These are phyloP conservation scores for Lactifluus volemus DNA, from an alignment of 768 basidiomycete species.

Conservation along the genomic window DNA sequence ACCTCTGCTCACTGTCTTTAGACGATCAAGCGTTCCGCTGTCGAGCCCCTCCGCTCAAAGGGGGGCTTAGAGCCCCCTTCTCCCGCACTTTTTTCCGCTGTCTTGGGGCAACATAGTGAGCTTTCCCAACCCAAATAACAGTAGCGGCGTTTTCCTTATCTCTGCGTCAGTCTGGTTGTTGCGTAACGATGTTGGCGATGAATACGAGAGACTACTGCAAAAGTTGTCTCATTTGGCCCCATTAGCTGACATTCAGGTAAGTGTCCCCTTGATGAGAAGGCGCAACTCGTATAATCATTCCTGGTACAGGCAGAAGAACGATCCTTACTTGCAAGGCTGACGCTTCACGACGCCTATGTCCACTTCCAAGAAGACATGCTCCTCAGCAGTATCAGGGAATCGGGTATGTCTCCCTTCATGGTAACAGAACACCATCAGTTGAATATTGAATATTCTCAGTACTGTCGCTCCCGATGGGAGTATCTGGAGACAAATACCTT, in stretches of 20 bases:
- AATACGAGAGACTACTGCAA: conserved; percentile 46
- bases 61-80: conserved; percentile 39
- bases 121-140: conserved; percentile 2
- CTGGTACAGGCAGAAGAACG: conserved; percentile 59
- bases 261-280: conserved; percentile 1
- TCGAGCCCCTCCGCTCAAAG: background rate
- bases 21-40: conserved; percentile 15
- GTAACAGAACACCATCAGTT: background rate
- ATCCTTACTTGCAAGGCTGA: conserved; percentile 67
- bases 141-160: conserved; percentile 5
- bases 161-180: conserved; percentile 50
- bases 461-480: conserved; percentile 77
- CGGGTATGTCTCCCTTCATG: conserved; percentile 46
- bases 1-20: background rate
- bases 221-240: conserved; percentile 48
- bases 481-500: conserved; percentile 38
- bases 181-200: conserved; percentile 45
- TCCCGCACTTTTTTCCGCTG: conserved; percentile 49
- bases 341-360: conserved; percentile 65
- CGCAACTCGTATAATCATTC: background rate
- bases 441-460: conserved; percentile 34
- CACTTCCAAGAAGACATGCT: conserved; percentile 83
- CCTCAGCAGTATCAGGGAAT: conserved; percentile 83
- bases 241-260: conserved; percentile 50
- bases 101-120: conserved; percentile 65